A percentile compares a stretch with the other conserved stretches of the same genome.
Conservation (phyloP, 225 moss, liverwort and hornwort genomes). For the Thuidium tamariscinum region DNA sequence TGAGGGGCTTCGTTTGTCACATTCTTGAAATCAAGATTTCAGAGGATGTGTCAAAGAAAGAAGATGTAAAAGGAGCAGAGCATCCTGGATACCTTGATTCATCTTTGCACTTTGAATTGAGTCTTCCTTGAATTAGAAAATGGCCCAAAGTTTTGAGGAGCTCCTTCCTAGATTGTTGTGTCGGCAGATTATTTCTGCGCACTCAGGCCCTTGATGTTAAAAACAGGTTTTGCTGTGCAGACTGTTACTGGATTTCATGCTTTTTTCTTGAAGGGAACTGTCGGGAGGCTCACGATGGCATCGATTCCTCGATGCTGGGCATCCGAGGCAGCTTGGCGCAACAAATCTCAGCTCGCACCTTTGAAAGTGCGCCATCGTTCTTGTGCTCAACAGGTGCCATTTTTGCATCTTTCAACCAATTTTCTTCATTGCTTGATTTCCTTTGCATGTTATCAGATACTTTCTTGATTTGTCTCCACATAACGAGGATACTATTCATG, state of each 20-base stretch:
- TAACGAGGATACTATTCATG: background rate
- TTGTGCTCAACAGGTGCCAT: background rate
- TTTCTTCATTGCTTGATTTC: background rate
- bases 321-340: background rate
- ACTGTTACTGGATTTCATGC: background rate
- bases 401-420: background rate
- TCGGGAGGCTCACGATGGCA: slow-evolving; percentile 16
- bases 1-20: background rate
- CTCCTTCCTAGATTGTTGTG: background rate
- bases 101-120: background rate
- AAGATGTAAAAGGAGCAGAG: background rate
- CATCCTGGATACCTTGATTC: background rate
- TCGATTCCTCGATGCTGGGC: slow-evolving; percentile 15
- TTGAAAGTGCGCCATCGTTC: background rate
- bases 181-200: background rate
- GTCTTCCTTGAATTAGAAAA: background rate
- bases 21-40: background rate
- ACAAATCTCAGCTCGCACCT: background rate
- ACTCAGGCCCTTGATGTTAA: background rate
- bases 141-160: background rate
- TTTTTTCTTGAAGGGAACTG: background rate
- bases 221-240: background rate
- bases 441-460: background rate
- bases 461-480: background rate
- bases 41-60: background rate